Base-by-base conservation (phyloP, 202 grass and related monocot genomes). In the Digitaria exilis region DNA sequence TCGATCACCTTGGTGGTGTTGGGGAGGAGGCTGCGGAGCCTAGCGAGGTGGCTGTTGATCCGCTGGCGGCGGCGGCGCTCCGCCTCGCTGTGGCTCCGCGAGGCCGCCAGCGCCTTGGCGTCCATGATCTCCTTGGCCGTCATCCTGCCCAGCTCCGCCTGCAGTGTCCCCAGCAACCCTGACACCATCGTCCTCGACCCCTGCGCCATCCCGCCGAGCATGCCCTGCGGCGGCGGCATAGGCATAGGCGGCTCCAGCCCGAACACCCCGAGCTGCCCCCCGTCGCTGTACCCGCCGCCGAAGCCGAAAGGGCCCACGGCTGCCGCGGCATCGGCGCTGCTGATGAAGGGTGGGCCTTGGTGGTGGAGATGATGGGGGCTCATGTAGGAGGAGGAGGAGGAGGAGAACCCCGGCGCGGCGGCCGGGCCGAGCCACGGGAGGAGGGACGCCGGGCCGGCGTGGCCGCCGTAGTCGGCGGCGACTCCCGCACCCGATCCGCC, bases 91-190 rank as follows among this genome's bases (percentile, higher is more conserved):
- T 97, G 94, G 72, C 88, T 97, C 82, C 91, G 91, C 1, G 94
- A 94, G 0, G 94, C 94, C 15, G 94, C 94, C 76, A 94, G 83
- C 18, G 94, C 94, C 83, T 97, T 97, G 46, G 91, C 94, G 86
- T 97, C 94, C 91, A 97, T 94, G 80, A 94, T 94, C 65, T 94
- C 91, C 82, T 90, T 94, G 4, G 89, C 85, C 13, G 90, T 94
- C 91, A 97, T 87, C 80, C 91, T 85, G 35, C 91, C 91, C 12
- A 97, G 83, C 87, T 97, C 91, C 14, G 84, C 84, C 76, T 97
- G 94, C 25, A 97, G 89, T 19, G 81, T 89, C 7, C 91, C 94
- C 24, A 97, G 93, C 37, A 92, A 29, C 5, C 86, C 87, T 55
- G 89, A 81, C 52, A 87, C 65, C 73, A 78, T 30, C 10, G 43